Conservation (phyloP, 2,329 filamentous ascomycete species). For the Monosporascus sp. region DNA sequence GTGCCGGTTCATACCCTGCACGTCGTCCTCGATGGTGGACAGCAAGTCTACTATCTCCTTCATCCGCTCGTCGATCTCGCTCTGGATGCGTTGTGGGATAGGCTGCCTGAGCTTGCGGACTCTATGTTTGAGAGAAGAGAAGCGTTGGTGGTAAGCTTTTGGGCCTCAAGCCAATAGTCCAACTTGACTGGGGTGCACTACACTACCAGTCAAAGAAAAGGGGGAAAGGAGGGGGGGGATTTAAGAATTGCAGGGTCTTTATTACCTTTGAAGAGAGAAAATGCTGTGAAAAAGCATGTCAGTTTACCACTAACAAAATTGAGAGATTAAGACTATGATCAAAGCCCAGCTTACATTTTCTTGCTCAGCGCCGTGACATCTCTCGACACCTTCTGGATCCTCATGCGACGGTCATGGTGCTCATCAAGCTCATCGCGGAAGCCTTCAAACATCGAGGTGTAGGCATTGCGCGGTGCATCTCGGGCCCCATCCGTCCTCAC, state of each 20-base stretch:
- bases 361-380: constrained; percentile 94
- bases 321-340: constrained; percentile 1
- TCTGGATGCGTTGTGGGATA: constrained; percentile 63
- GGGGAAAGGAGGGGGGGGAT: background rate
- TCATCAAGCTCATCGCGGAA: constrained; percentile 88
- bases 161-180: no score
- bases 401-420: constrained; percentile 88
- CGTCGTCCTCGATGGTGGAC: constrained; percentile 61
- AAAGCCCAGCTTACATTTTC: constrained; percentile 68
- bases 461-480: constrained; percentile 38
- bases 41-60: constrained; percentile 69
- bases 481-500: constrained; percentile 19
- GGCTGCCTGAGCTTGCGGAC: constrained; percentile 58
- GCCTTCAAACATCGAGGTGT: constrained; percentile 73
- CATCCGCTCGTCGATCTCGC: constrained; percentile 66
- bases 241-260: constrained; percentile 2
- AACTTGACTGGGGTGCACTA: background rate
- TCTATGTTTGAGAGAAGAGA: constrained; percentile 33
- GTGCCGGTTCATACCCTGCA: constrained; percentile 73
- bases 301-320: background rate
- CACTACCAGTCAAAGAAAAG: background rate
- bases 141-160: no score
- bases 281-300: constrained; percentile 50
- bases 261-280: constrained; percentile 75
- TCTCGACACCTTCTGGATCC: constrained; percentile 82